phyloP scores from a whole-genome alignment of 192 early-diverging fungal species.

The Linnemannia elongata region DNA sequence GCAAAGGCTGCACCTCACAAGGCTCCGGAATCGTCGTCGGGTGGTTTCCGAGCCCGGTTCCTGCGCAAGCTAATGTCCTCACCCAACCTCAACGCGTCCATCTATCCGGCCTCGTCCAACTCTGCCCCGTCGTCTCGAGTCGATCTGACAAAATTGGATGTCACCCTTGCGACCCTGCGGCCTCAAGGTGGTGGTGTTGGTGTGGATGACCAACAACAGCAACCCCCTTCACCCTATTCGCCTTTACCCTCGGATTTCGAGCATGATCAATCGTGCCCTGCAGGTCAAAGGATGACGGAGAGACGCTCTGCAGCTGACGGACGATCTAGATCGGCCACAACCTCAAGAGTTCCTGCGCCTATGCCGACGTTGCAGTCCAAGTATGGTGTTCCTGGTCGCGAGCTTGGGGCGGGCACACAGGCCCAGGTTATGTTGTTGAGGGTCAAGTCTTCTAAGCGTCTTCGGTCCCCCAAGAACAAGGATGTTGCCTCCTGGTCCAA shows the following conservation, averaged over 20 bases:
- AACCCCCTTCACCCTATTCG: conserved; percentile 13
- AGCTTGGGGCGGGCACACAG: conserved; percentile 45
- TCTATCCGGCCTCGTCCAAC: conserved; percentile 6
- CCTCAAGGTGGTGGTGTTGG: neutral
- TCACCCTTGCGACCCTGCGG: neutral
- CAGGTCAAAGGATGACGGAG: conserved; percentile 24
- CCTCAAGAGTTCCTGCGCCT: conserved; percentile 2
- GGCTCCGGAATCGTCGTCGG: conserved; percentile 1
- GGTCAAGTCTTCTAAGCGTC: conserved; percentile 33
- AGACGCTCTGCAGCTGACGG: neutral
- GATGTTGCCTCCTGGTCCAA: neutral
- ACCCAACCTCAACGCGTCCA: conserved; percentile 25
- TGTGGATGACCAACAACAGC: neutral
- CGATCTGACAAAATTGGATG: neutral
- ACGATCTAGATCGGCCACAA: conserved; percentile 8
- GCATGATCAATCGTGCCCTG: conserved; percentile 37
- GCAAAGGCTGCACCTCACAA: conserved; percentile 7
- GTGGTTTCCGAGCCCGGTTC: conserved; percentile 34
- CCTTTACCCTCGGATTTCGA: conserved; percentile 33
- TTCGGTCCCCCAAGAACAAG: conserved; percentile 3
- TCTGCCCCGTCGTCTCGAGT: neutral
- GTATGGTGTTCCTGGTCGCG: conserved; percentile 43
- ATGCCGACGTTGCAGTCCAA: conserved; percentile 48
- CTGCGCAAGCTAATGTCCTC: conserved; percentile 36
- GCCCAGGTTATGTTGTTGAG: conserved; percentile 49